Conservation (phyloP, 2,329 filamentous ascomycete species). For the Ophiostoma triangulosporum region DNA sequence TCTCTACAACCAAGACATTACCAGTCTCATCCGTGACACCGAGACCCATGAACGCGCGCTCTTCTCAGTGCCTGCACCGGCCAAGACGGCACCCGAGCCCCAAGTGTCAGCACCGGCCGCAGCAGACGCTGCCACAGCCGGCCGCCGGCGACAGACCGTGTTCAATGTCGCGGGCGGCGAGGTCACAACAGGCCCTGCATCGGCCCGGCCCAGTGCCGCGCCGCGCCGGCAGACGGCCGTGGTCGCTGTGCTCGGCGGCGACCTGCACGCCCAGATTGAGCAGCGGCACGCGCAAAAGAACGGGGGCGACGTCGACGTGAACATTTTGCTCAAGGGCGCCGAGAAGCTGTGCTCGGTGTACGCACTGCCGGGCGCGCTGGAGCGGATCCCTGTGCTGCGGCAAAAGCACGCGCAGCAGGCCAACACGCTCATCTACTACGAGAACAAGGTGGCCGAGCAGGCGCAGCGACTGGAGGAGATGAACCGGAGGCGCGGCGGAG, state of each 20-base stretch:
- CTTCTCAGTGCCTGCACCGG: slow-evolving; percentile 74
- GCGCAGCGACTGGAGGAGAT: slow-evolving; percentile 57
- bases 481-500: slow-evolving; percentile 49
- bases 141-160: slow-evolving; percentile 47
- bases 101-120: slow-evolving; percentile 14
- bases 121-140: slow-evolving; percentile 22
- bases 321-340: slow-evolving; percentile 69
- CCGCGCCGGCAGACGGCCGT: slow-evolving; percentile 69
- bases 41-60: slow-evolving; percentile 88
- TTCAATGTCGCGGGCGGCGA: slow-evolving; percentile 53
- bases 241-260: slow-evolving; percentile 73
- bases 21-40: slow-evolving; percentile 84
- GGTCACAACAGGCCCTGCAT: slow-evolving; percentile 42
- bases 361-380: slow-evolving; percentile 62
- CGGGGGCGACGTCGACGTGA: slow-evolving; percentile 65
- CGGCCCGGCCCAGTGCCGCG: slow-evolving; percentile 29
- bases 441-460: slow-evolving; percentile 67
- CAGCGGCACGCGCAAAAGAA: slow-evolving; percentile 33
- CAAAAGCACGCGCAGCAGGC: slow-evolving; percentile 56
- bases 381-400: slow-evolving; percentile 61
- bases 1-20: slow-evolving; percentile 81
- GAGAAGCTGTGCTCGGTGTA: slow-evolving; percentile 87
- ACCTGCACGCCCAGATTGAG: slow-evolving; percentile 71
- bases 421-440: slow-evolving; percentile 67
- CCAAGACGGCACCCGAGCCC: slow-evolving; percentile 12